phyloP scores from a whole-genome alignment of 768 basidiomycete genomes.

The Tulasnella sp. region DNA sequence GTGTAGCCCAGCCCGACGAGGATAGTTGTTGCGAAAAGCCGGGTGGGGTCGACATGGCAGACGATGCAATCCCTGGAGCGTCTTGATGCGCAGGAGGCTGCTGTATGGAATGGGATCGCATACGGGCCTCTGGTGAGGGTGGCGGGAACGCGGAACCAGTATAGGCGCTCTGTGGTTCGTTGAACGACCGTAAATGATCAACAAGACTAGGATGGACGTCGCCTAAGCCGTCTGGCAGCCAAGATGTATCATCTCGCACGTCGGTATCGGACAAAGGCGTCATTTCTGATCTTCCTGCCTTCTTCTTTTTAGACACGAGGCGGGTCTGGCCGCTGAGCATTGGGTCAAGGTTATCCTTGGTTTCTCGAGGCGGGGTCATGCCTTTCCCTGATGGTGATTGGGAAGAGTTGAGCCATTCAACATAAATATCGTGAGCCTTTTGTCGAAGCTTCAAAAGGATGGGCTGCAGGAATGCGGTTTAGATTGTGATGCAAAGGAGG shows the following conservation, averaged over 20 bases:
- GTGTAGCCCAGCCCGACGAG: constrained; percentile 10
- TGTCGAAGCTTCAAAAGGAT: constrained; percentile 34
- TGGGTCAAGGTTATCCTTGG: constrained; percentile 31
- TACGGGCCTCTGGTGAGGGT: neutral
- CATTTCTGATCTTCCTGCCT: neutral
- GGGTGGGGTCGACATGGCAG: neutral
- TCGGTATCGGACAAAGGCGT: neutral
- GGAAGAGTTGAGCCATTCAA: constrained; percentile 28
- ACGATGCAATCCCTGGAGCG: neutral
- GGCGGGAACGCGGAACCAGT: neutral
- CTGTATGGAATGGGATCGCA: constrained; percentile 8
- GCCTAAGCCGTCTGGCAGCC: neutral
- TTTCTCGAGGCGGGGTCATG: constrained; percentile 4
- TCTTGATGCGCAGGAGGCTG: neutral
- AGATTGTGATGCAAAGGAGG: constrained; percentile 8
- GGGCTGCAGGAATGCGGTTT: constrained; percentile 21
- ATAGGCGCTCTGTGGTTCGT: constrained; percentile 8
- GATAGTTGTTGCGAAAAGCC: neutral
- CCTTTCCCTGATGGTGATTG: constrained; percentile 2
- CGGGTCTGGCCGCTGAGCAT: constrained; percentile 36
- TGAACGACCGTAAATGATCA: constrained; percentile 26
- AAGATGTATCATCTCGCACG: neutral
- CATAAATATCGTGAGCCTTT: constrained; percentile 17
- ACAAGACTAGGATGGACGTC: constrained; percentile 22
- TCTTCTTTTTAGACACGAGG: constrained; percentile 27